Conservation (phyloP, 2,329 filamentous ascomycete species). For the Lachnellula occidentalis region DNA sequence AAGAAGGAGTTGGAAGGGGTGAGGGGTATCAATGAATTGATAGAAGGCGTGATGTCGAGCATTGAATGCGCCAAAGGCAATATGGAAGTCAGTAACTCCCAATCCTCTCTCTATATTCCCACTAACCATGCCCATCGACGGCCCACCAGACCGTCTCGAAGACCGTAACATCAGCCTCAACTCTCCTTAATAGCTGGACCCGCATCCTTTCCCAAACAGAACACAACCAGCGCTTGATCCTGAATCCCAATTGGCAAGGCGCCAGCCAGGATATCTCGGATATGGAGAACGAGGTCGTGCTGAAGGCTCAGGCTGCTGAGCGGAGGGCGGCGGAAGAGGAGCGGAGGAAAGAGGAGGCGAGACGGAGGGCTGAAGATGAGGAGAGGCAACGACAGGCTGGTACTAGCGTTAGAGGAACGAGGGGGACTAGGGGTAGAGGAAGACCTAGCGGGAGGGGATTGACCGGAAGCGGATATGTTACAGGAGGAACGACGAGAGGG, state of each 20-base stretch:
- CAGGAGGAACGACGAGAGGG: conserved; percentile 23
- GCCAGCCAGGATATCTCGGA: conserved; percentile 82
- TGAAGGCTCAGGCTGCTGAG: conserved; percentile 72
- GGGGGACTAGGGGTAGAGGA: conserved; percentile 26
- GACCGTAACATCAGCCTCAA: conserved; percentile 82
- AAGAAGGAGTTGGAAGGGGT: conserved; percentile 77
- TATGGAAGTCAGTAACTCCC: conserved; percentile 57
- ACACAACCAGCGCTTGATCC: conserved; percentile 87
- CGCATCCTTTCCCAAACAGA: conserved; percentile 94
- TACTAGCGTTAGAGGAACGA: conserved; percentile 31
- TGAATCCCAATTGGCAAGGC: conserved; percentile 86
- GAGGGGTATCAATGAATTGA: conserved; percentile 78
- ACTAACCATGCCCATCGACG: conserved; percentile 8
- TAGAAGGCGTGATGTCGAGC: conserved; percentile 71
- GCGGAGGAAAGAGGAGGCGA: conserved; percentile 64
- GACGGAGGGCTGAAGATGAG: conserved; percentile 58
- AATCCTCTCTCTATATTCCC: neutral
- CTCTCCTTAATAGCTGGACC: conserved; percentile 90
- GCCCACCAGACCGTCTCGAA: conserved; percentile 65
- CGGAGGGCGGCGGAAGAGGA: conserved; percentile 74
- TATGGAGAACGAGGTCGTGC: conserved; percentile 71
- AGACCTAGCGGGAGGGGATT: conserved; percentile 22
- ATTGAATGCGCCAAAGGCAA: conserved; percentile 68
- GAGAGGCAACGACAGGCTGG: conserved; percentile 40
- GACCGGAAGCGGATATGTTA: conserved; percentile 9